Percentiles rank a stretch among this genome's conserved stretches.
phyloP scores from a whole-genome alignment of 1,284 basidiomycete genomes.

The Papiliotrema flavescens region DNA sequence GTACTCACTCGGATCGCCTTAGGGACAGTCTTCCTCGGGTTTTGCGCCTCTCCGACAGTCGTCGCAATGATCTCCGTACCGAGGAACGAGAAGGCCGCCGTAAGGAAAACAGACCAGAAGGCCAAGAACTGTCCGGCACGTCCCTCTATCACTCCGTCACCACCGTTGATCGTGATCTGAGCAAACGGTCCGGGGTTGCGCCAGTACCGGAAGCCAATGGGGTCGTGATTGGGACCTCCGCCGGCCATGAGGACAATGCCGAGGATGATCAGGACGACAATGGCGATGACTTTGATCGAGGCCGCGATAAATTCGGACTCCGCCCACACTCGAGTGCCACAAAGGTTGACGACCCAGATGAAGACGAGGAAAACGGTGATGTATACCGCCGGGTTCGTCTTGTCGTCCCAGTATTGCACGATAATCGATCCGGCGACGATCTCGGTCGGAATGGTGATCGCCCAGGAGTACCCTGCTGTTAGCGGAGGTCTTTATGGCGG shows the following conservation, averaged over 20 bases:
- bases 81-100: constrained; percentile 78
- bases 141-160: constrained; percentile 17
- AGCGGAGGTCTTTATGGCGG: too few species aligned
- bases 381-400: constrained; percentile 48
- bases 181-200: constrained; percentile 57
- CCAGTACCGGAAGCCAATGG: constrained; percentile 61
- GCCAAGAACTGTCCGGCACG: constrained; percentile 62
- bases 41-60: constrained; percentile 55
- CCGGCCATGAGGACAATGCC: constrained; percentile 71
- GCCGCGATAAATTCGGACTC: constrained; percentile 45
- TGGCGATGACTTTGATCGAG: constrained; percentile 33
- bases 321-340: constrained; percentile 43
- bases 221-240: constrained; percentile 58
- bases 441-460: background rate
- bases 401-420: constrained; percentile 26
- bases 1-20: constrained; percentile 59
- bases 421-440: constrained; percentile 8
- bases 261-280: constrained; percentile 51
- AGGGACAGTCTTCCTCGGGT: constrained; percentile 71
- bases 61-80: constrained; percentile 79
- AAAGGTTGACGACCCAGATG: constrained; percentile 50
- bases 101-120: constrained; percentile 64
- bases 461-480: constrained; percentile 7
- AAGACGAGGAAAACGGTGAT: constrained; percentile 48
- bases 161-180: constrained; percentile 13